Conservation (phyloP, 73 alveolate species). For the Paramecium bursaria region DNA sequence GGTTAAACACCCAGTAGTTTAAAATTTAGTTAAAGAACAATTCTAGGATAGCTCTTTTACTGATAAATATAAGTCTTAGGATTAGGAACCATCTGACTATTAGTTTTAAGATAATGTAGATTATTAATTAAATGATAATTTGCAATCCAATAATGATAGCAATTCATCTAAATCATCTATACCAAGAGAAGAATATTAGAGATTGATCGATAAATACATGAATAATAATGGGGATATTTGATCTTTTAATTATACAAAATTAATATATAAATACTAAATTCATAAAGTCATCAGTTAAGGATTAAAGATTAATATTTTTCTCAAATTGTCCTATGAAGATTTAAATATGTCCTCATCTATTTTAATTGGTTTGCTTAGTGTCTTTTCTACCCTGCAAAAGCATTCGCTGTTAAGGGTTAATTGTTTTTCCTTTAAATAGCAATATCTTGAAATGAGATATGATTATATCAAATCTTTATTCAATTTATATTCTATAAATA, state of each 20-base stretch:
- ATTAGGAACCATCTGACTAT: too few species aligned
- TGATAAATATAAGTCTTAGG: background rate
- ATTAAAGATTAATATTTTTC: too few species aligned
- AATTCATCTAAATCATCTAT: conserved; percentile 39
- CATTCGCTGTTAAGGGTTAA: background rate
- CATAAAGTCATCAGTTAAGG: too few species aligned
- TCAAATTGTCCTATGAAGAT: too few species aligned
- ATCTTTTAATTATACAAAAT: too few species aligned
- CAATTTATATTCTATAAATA: conserved; percentile 43
- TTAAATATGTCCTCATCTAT: too few species aligned
- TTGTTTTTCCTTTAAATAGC: conserved; percentile 12
- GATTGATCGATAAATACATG: conserved; percentile 27
- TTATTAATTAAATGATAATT: too few species aligned
- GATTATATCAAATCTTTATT: background rate
- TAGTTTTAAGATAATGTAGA: too few species aligned
- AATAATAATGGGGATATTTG: conserved; percentile 23
- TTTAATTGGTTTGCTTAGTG: too few species aligned
- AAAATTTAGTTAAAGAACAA: too few species aligned
- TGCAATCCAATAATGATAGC: background rate
- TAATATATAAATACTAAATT: too few species aligned
- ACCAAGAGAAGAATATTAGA: conserved; percentile 26
- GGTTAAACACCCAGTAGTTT: background rate
- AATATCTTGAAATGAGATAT: conserved; percentile 1
- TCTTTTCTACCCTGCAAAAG: conserved; percentile 21
- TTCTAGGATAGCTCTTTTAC: too few species aligned